Conservation (phyloP, 2,329 filamentous ascomycete species). For the Aureobasidium uvarum region DNA sequence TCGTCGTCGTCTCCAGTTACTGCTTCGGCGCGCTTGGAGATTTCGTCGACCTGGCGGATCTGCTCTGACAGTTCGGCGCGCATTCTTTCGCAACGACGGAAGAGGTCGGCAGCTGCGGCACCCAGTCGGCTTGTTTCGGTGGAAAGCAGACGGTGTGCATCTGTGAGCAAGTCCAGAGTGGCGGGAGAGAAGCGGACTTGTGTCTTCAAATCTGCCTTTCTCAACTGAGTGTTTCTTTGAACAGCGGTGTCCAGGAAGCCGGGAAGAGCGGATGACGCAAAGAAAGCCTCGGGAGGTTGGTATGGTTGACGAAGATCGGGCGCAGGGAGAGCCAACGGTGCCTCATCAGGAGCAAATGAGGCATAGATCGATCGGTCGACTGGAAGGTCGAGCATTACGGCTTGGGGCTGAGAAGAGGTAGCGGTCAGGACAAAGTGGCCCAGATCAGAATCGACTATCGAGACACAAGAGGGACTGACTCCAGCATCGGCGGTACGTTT, state of each 20-base stretch:
- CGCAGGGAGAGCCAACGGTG: constrained; percentile 40
- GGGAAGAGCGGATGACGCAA: constrained; percentile 57
- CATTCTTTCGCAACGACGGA: constrained; percentile 66
- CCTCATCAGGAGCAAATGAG: constrained; percentile 24
- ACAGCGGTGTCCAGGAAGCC: constrained; percentile 56
- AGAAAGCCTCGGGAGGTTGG: constrained; percentile 61
- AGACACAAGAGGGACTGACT: constrained; percentile 45
- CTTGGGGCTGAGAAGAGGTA: constrained; percentile 49
- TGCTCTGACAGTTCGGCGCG: constrained; percentile 67
- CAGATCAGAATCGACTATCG: constrained; percentile 56
- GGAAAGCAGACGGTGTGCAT: constrained; percentile 68
- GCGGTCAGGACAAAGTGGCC: constrained; percentile 58
- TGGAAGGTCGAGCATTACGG: constrained; percentile 53
- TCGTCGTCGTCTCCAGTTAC: constrained; percentile 60
- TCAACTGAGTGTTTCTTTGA: constrained; percentile 50
- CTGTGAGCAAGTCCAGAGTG: constrained; percentile 68
- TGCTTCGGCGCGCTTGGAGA: constrained; percentile 64
- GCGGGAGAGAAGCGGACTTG: constrained; percentile 68
- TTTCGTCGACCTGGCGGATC: constrained; percentile 63
- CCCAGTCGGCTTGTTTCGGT: constrained; percentile 68
- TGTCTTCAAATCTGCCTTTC: constrained; percentile 62
- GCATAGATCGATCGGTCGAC: constrained; percentile 30
- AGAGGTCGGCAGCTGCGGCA: constrained; percentile 68
- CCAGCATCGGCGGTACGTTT: constrained; percentile 34
- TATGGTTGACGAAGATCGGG: constrained; percentile 65